phyloP scores from a whole-genome alignment of 208 protist species.

The Eutreptiella sp. region DNA sequence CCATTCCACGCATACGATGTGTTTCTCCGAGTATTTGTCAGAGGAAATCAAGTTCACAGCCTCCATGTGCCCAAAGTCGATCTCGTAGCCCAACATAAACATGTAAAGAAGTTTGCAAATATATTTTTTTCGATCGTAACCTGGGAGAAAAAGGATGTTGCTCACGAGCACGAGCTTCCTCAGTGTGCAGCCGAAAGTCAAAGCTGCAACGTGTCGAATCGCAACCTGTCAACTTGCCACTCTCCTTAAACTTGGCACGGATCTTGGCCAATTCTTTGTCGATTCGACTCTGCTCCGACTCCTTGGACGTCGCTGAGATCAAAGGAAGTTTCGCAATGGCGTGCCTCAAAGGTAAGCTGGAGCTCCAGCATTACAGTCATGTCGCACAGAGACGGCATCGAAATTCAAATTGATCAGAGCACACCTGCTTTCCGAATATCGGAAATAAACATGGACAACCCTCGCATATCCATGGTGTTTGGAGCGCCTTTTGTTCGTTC shows the following conservation, averaged over 20 bases:
- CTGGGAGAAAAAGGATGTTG: no score
- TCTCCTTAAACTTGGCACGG: constrained; percentile 89
- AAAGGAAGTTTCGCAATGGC: not conserved
- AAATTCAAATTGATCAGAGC: constrained; percentile 13
- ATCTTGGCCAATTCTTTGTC: constrained; percentile 99
- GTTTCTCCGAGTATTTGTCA: constrained; percentile 91
- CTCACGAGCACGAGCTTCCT: constrained; percentile 26
- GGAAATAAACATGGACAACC: constrained; percentile 88
- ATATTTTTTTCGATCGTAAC: constrained; percentile 99
- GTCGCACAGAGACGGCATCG: not conserved
- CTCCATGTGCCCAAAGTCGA: constrained; percentile 99
- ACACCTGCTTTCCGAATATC: constrained; percentile 77
- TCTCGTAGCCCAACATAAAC: constrained; percentile 97
- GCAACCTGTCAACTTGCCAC: constrained; percentile 56
- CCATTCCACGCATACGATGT: constrained; percentile 57
- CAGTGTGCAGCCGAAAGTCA: not conserved
- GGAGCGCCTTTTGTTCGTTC: no score
- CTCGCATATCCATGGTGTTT: constrained; percentile 96
- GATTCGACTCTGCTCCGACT: constrained; percentile 88
- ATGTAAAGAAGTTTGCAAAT: constrained; percentile 99
- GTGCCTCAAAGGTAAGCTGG: not conserved
- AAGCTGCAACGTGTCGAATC: no score
- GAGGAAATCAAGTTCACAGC: constrained; percentile 91
- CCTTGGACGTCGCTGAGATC: constrained; percentile 65
- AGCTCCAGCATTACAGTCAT: not conserved